phyloP scores from a whole-genome alignment of 495 filamentous ascomycete species.

The Emericellopsis terricola region DNA sequence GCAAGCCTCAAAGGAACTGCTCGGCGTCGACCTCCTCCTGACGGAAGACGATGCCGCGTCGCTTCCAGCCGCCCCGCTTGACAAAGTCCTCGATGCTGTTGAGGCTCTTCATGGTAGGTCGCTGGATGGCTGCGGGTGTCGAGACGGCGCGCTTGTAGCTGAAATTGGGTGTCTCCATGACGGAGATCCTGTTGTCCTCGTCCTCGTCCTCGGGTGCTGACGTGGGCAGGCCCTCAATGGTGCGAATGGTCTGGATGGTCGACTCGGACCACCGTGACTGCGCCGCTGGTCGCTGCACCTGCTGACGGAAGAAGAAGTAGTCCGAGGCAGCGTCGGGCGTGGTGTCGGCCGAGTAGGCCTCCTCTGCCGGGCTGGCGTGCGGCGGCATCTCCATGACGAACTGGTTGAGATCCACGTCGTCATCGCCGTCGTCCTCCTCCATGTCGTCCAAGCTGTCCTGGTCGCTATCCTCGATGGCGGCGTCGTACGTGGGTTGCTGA shows the following conservation, averaged over 20 bases:
- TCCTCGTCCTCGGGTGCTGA: neutral
- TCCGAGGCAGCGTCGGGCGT: neutral
- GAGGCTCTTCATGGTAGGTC: constrained; percentile 5
- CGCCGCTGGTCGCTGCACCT: neutral
- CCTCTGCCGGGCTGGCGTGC: neutral
- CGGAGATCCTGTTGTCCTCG: neutral
- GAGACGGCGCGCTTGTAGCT: constrained; percentile 6
- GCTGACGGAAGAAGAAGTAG: constrained; percentile 1
- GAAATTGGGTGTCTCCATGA: neutral
- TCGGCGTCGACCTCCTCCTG: constrained; percentile 5
- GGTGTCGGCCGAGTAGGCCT: neutral
- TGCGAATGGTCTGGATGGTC: constrained; percentile 1
- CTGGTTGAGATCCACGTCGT: constrained; percentile 1
- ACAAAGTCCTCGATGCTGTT: constrained; percentile 18
- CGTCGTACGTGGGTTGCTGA: neutral
- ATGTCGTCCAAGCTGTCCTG: neutral
- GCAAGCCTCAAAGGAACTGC: too few relatives aligned
- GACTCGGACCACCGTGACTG: constrained; percentile 3
- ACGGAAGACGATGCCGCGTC: constrained; percentile 27
- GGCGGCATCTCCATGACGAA: constrained; percentile 3
- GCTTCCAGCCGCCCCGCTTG: constrained; percentile 29
- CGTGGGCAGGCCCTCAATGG: neutral
- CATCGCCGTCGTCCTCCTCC: constrained; percentile 1
- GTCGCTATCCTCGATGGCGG: constrained; percentile 1
- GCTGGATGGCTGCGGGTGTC: constrained; percentile 9